Evolutionary conservation across 768 basidiomycete species (phyloP).

Genomic region (Amanita fuliginea): DNA sequence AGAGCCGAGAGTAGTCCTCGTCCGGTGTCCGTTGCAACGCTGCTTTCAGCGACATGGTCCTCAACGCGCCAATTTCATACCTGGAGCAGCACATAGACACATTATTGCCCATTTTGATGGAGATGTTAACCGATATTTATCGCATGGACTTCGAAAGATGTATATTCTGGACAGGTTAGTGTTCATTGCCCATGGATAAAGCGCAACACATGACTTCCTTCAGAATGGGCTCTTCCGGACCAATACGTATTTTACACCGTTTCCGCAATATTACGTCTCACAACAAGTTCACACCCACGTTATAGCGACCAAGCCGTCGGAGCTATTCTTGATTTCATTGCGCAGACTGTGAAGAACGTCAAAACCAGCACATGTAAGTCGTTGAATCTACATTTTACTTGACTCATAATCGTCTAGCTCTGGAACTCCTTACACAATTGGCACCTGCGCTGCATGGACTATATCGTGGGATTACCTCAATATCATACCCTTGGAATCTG

Average conservation of each 20-base stretch:
- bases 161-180: slow-evolving; percentile 70
- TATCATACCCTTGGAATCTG: slow-evolving; percentile 63
- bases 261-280: slow-evolving; percentile 52
- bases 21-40: slow-evolving; percentile 72
- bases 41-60: slow-evolving; percentile 70
- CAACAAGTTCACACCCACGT: slow-evolving; percentile 43
- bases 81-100: slow-evolving; percentile 39
- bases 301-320: slow-evolving; percentile 38
- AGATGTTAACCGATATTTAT: slow-evolving; percentile 62
- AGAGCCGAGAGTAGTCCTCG: slow-evolving; percentile 37
- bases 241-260: slow-evolving; percentile 74
- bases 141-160: slow-evolving; percentile 68
- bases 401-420: slow-evolving; percentile 28
- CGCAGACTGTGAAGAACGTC: slow-evolving; percentile 44
- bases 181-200: background rate
- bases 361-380: slow-evolving; percentile 41
- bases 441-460: slow-evolving; percentile 80
- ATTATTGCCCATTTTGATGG: slow-evolving; percentile 49
- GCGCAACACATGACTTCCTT: background rate
- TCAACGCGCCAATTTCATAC: slow-evolving; percentile 47
- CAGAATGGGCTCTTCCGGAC: slow-evolving; percentile 83
- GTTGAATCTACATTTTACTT: background rate
- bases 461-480: slow-evolving; percentile 76
- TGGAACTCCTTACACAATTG: slow-evolving; percentile 62
- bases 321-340: slow-evolving; percentile 55